phyloP scores from a whole-genome alignment of 1,284 basidiomycete genomes.

The Lignosus rhinocerotis region DNA sequence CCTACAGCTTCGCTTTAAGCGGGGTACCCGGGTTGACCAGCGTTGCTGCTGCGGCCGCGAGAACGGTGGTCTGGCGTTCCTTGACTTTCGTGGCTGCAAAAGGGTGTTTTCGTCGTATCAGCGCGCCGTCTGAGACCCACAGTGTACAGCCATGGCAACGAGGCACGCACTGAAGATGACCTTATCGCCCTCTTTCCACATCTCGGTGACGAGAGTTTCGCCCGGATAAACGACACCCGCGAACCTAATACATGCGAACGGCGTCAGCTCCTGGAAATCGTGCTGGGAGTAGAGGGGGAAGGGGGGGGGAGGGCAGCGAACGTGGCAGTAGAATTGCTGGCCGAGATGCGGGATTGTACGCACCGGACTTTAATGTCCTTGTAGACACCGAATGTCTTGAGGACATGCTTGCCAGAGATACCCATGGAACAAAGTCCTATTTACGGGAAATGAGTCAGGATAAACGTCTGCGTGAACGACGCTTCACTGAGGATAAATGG shows the following conservation, averaged over 20 bases:
- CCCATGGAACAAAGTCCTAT: slow-evolving; percentile 90
- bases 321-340: not conserved
- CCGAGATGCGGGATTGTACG: slow-evolving; percentile 26
- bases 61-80: slow-evolving; percentile 68
- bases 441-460: not conserved
- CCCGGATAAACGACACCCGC: slow-evolving; percentile 93
- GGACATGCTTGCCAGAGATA: slow-evolving; percentile 91
- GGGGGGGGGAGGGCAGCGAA: not conserved
- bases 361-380: slow-evolving; percentile 96
- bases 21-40: slow-evolving; percentile 42
- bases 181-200: slow-evolving; percentile 97
- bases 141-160: slow-evolving; percentile 6
- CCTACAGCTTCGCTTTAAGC: slow-evolving; percentile 63
- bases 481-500: not conserved
- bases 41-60: slow-evolving; percentile 78
- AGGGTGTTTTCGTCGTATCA: not conserved
- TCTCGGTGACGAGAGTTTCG: slow-evolving; percentile 91
- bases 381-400: slow-evolving; percentile 84
- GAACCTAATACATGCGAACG: slow-evolving; percentile 50
- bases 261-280: not conserved
- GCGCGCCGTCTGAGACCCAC: slow-evolving; percentile 1
- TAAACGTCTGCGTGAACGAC: not conserved
- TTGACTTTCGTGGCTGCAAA: slow-evolving; percentile 72
- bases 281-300: not conserved
- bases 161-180: slow-evolving; percentile 83